Percentiles rank a stretch among this genome's conserved stretches.
phyloP scores from a whole-genome alignment of 2,329 filamentous ascomycete species.

The Claviceps humidiphila region DNA sequence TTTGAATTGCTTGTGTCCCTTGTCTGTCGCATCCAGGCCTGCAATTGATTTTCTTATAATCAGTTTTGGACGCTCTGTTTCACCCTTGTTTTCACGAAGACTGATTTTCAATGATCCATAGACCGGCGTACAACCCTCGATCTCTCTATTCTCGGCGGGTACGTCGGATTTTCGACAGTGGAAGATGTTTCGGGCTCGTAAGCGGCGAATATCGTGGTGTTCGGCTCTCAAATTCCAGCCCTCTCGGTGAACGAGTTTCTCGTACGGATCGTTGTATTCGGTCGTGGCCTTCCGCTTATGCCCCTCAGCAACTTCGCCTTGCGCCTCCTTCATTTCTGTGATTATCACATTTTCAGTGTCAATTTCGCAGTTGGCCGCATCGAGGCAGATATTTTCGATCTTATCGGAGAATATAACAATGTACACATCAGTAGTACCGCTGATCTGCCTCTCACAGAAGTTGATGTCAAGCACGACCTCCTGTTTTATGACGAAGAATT shows the following conservation, averaged over 20 bases:
- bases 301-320: conserved; percentile 23
- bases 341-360: conserved; percentile 41
- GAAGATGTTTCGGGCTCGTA: conserved; percentile 45
- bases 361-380: conserved; percentile 50
- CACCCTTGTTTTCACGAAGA: conserved; percentile 24
- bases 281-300: conserved; percentile 26
- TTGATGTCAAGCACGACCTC: conserved; percentile 83
- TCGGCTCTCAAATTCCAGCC: conserved; percentile 52
- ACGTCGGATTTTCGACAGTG: conserved; percentile 39
- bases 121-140: conserved; percentile 41
- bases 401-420: conserved; percentile 52
- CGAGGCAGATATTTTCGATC: conserved; percentile 43
- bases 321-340: conserved; percentile 22
- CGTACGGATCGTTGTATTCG: conserved; percentile 52
- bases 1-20: conserved; percentile 31
- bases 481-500: conserved; percentile 58
- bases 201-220: conserved; percentile 62
- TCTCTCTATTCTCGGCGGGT: conserved; percentile 40
- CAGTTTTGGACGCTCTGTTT: conserved; percentile 26
- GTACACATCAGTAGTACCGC: conserved; percentile 69
- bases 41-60: conserved; percentile 31
- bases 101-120: conserved; percentile 38
- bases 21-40: conserved; percentile 19
- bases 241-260: conserved; percentile 45
- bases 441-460: conserved; percentile 61